These are phyloP conservation scores for Choanephora cucurbitarum DNA, from an alignment of 371 early-diverging fungal species.

Conservation along the genomic window DNA sequence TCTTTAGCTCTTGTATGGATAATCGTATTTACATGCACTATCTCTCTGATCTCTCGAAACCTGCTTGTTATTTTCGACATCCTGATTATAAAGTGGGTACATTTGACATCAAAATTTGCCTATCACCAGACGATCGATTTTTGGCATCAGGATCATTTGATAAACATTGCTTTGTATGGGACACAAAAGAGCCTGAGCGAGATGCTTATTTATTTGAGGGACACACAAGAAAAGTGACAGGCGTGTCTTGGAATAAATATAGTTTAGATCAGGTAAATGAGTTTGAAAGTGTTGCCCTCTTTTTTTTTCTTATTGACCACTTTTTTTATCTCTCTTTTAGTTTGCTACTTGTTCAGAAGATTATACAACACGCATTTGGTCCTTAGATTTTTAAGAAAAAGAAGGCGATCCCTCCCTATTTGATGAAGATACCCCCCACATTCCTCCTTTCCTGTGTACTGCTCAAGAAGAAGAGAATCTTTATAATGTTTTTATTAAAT, in stretches of 20 bases:
- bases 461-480: too few relatives aligned
- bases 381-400: not conserved
- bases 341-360: constrained; percentile 50
- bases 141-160: constrained; percentile 37
- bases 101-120: constrained; percentile 34
- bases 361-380: constrained; percentile 40
- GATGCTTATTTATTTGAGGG: constrained; percentile 27
- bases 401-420: too few relatives aligned
- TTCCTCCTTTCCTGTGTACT: too few relatives aligned
- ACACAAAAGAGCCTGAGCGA: constrained; percentile 25
- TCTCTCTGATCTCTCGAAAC: constrained; percentile 28
- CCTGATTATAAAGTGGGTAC: constrained; percentile 22
- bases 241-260: constrained; percentile 37
- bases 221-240: constrained; percentile 34
- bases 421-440: too few relatives aligned
- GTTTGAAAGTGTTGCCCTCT: not conserved
- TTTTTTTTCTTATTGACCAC: not conserved
- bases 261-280: constrained; percentile 24
- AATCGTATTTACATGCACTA: constrained; percentile 44
- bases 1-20: constrained; percentile 45
- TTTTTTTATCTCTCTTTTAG: constrained; percentile 6
- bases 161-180: constrained; percentile 36
- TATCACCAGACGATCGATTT: constrained; percentile 44
- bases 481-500: not conserved
- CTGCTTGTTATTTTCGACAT: constrained; percentile 28